Evolutionary conservation across 2,329 filamentous ascomycete genomes (phyloP), one percentile per base, ranked within the genome.

Genomic region (Ophiostoma ips): DNA sequence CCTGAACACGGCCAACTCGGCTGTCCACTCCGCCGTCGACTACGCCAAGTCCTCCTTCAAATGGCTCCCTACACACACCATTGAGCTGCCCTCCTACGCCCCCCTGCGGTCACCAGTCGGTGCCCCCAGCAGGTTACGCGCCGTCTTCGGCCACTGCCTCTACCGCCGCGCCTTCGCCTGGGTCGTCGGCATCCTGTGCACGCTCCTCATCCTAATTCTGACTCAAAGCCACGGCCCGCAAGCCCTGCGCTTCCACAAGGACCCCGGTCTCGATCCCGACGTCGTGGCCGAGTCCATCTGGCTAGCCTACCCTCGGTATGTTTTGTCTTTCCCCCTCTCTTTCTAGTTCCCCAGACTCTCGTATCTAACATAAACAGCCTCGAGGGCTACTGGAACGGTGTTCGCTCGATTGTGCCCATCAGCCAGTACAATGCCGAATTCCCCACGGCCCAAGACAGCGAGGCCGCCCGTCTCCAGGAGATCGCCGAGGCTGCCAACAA

Each of bases 371-470:
- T 12, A 16, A 6, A 19, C 55, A 94, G 90, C 58, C 79, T 95
- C 50, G 79, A 83, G 56, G 76, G 83, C 41, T 95, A 90, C 62
- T 87, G 86, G 64, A 80, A 83, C 37, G 88, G 88, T 5, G 71
- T 95, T 50, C 77, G 81, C 57, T 77, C 78, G 0, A 63, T 95
- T 51, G 79, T 88, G 2, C 68, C 75, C 24, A 70, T 76, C 45
- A 66, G 71, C 9, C 68, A 80, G 8, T 84, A 89, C 55, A 67
- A 73, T 13, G 76, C 86, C 0, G 87, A 94, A 62, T 94, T 87
- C 58, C 87, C 88, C 13, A 68, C 61, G 10, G 61, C 58, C 21
- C 57, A 65, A 1, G 54, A 57, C 36, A 37, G 31, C 8, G 24
- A 53, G 13, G 5, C 35, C 4, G 55, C 41, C 5, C 41, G 40